Evolutionary conservation across 345 rosid genomes (phyloP).

Genomic region (Triadica sebifera): DNA sequence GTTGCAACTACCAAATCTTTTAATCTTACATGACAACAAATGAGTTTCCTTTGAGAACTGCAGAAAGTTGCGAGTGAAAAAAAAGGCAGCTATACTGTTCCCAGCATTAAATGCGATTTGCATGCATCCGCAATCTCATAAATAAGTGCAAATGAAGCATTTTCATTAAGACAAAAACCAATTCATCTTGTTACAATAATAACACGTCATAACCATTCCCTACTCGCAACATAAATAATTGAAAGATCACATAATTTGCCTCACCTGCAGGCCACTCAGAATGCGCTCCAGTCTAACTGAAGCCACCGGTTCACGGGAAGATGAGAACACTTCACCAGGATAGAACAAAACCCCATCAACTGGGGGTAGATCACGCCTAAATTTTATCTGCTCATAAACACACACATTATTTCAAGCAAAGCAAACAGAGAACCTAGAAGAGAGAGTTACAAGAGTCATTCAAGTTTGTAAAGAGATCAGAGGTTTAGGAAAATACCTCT

Average conservation of each 20-base stretch:
- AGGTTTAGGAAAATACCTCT: constrained; percentile 53
- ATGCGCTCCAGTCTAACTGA: constrained; percentile 86
- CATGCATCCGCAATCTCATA: not conserved
- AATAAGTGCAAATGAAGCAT: not conserved
- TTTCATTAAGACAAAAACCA: too few species aligned
- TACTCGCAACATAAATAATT: not conserved
- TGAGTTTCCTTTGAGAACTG: not conserved
- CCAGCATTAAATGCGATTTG: not conserved
- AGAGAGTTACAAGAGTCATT: not conserved
- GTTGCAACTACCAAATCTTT: too few species aligned
- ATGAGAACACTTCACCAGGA: constrained; percentile 93
- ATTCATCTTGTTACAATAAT: too few species aligned
- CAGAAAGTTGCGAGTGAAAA: not conserved
- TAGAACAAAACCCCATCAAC: constrained; percentile 92
- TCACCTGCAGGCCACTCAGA: constrained; percentile 90
- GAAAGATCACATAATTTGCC: constrained; percentile 6
- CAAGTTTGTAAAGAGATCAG: not conserved
- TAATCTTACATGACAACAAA: too few species aligned
- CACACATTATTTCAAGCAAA: not conserved
- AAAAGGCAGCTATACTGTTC: not conserved
- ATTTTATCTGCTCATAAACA: constrained; percentile 56
- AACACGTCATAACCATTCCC: too few species aligned
- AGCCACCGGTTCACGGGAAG: constrained; percentile 77
- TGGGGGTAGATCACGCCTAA: constrained; percentile 89
- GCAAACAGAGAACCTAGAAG: not conserved